phyloP scores from a whole-genome alignment of 176 grass and related monocot genomes.

The Triticum timopheevii region DNA sequence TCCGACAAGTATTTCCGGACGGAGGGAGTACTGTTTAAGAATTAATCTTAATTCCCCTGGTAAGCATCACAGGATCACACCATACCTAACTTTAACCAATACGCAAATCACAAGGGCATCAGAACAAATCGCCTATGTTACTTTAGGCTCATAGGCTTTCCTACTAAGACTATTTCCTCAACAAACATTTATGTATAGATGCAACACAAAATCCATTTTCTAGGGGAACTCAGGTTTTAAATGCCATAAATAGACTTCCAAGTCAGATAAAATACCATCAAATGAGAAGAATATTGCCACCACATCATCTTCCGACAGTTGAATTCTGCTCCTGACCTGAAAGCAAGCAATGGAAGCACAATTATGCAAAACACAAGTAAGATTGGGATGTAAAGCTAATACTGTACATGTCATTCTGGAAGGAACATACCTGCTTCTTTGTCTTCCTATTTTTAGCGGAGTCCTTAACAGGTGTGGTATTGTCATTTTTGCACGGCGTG shows the following conservation, averaged over 20 bases:
- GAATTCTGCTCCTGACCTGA: conserved; percentile 78
- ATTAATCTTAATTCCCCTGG: neutral
- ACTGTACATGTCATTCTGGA: neutral
- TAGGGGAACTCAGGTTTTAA: neutral
- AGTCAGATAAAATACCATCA: conserved; percentile 55
- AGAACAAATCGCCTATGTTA: neutral
- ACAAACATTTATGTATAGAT: neutral
- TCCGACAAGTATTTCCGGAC: no score
- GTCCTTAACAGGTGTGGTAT: conserved; percentile 22
- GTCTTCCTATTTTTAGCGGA: conserved; percentile 45
- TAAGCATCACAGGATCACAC: conserved; percentile 1
- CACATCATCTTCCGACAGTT: conserved; percentile 89
- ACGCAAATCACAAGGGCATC: neutral
- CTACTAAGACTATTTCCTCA: neutral
- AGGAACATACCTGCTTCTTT: conserved; percentile 49
- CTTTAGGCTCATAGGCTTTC: neutral
- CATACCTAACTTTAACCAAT: neutral
- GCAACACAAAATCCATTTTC: neutral
- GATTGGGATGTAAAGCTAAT: neutral
- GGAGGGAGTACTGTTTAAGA: neutral
- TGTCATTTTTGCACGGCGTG: conserved; percentile 30
- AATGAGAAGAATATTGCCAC: conserved; percentile 88
- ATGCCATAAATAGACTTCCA: neutral
- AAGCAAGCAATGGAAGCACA: conserved; percentile 5
- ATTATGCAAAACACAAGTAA: conserved; percentile 22